These are phyloP conservation scores for Stephania cephalantha DNA, from an alignment of 164 flowering plant species.

Conservation along the genomic window DNA sequence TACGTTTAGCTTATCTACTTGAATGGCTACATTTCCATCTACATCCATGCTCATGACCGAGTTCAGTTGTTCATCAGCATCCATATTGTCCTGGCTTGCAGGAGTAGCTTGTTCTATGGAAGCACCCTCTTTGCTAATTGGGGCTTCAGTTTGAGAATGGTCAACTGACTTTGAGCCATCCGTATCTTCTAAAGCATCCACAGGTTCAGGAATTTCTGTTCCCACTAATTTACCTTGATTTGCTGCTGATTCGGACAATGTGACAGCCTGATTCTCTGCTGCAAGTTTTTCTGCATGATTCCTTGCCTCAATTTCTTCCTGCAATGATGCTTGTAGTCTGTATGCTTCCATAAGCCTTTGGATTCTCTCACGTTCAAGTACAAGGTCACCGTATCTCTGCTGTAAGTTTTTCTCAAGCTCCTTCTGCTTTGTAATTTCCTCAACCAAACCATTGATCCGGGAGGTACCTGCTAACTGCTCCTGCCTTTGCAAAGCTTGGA, in stretches of 20 bases:
- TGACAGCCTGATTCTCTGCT: conserved; percentile 26
- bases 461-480: conserved; percentile 70
- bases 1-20: neutral
- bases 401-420: conserved; percentile 74
- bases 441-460: conserved; percentile 60
- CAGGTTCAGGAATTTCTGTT: conserved; percentile 10
- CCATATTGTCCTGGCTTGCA: conserved; percentile 12
- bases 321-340: conserved; percentile 36
- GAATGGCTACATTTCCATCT: neutral
- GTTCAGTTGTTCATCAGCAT: conserved; percentile 10
- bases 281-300: conserved; percentile 41
- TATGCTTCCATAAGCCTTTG: conserved; percentile 34
- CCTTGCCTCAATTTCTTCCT: conserved; percentile 49
- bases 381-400: conserved; percentile 57
- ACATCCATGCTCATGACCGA: conserved; percentile 11
- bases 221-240: conserved; percentile 9
- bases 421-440: conserved; percentile 84
- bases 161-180: conserved; percentile 9
- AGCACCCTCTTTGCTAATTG: conserved; percentile 6
- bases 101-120: conserved; percentile 8
- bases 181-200: conserved; percentile 6
- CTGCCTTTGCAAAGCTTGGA: conserved; percentile 77
- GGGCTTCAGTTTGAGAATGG: conserved; percentile 9
- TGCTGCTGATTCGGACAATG: conserved; percentile 22
- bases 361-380: conserved; percentile 52